Evolutionary conservation across 139 green algal species (phyloP).

Genomic region (Auxenochlorella protothecoides): DNA sequence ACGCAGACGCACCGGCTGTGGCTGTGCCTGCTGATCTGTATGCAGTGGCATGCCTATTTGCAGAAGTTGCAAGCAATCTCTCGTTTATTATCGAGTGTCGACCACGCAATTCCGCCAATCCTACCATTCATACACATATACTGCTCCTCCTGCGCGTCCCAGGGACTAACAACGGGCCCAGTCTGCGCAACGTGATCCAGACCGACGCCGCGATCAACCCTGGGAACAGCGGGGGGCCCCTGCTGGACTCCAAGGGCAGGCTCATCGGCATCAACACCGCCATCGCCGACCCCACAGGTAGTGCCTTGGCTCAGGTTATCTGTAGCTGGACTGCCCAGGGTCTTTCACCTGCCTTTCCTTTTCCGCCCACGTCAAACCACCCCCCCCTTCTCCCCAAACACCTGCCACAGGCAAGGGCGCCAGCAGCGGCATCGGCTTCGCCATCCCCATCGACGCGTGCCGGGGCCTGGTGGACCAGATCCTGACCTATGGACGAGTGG

Average conservation of each 20-base stretch:
- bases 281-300: slow-evolving; percentile 42
- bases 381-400: too few species aligned
- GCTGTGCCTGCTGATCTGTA: slow-evolving; percentile 18
- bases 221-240: slow-evolving; percentile 52
- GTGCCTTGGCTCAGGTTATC: not conserved
- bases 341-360: too few species aligned
- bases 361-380: too few species aligned
- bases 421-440: slow-evolving; percentile 54
- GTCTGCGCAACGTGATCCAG: slow-evolving; percentile 67
- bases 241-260: slow-evolving; percentile 45
- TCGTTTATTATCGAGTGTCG: too few species aligned
- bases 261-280: slow-evolving; percentile 65
- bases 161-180: slow-evolving; percentile 15
- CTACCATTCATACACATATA: too few species aligned
- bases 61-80: too few species aligned
- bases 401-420: slow-evolving; percentile 22
- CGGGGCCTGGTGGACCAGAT: slow-evolving; percentile 52
- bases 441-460: slow-evolving; percentile 39
- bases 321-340: too few species aligned
- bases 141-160: too few species aligned
- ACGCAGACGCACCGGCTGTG: too few species aligned
- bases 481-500: slow-evolving; percentile 50
- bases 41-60: too few species aligned
- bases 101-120: too few species aligned
- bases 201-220: slow-evolving; percentile 84